These are phyloP conservation scores for Lindgomyces ingoldianus DNA, from an alignment of 495 filamentous ascomycete species.

Conservation along the genomic window DNA sequence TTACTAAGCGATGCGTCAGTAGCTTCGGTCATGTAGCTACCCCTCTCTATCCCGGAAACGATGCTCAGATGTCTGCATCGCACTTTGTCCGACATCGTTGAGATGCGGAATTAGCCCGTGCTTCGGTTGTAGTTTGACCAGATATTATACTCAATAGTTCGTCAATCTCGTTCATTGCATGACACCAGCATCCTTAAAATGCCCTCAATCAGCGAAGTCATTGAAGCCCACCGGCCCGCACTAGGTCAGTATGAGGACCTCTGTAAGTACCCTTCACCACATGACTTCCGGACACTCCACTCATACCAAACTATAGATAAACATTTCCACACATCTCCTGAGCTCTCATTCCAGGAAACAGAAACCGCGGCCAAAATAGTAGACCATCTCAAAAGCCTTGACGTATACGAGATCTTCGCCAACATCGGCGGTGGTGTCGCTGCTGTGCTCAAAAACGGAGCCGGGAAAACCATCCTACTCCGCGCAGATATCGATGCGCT, in stretches of 20 bases:
- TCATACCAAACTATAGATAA: conserved; percentile 21
- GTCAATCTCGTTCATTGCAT: too few species aligned
- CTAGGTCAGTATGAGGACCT: conserved; percentile 20
- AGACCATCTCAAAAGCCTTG: conserved; percentile 2
- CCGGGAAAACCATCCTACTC: conserved; percentile 55
- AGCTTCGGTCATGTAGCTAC: not conserved
- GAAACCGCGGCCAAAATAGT: conserved; percentile 22
- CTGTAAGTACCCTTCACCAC: conserved; percentile 8
- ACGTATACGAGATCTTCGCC: conserved; percentile 14
- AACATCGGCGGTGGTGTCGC: conserved; percentile 15
- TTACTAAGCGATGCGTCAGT: not conserved
- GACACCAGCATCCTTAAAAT: too few species aligned
- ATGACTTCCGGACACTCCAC: not conserved
- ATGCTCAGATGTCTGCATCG: not conserved
- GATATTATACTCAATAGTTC: too few species aligned
- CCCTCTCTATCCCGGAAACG: not conserved
- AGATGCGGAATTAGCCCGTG: too few species aligned
- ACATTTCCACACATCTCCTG: conserved; percentile 25
- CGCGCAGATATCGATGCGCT: conserved; percentile 66
- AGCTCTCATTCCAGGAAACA: conserved; percentile 29
- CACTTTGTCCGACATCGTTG: not conserved
- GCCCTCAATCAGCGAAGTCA: conserved; percentile 19
- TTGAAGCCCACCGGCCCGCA: conserved; percentile 12
- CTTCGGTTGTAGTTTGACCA: too few species aligned
- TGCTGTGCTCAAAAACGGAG: conserved; percentile 48